Base-by-base conservation (phyloP, 768 basidiomycete genomes). In the Auriscalpium vulgare region DNA sequence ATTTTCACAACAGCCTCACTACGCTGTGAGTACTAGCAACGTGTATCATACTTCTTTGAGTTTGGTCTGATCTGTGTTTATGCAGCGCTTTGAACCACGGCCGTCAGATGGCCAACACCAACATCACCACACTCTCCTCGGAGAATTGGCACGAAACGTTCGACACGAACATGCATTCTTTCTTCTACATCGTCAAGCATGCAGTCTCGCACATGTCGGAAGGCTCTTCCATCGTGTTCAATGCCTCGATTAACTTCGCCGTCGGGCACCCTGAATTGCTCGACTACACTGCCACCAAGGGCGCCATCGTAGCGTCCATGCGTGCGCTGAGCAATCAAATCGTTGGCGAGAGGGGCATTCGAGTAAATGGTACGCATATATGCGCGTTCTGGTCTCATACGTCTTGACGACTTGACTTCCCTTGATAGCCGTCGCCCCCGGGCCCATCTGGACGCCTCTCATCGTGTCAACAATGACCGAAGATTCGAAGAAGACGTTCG, bases 201-300 rank as follows among this genome's bases (percentile, higher is more conserved):
- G 67, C 78, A 13, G 61, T 81, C 37, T 74, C 76, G 0, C 67
- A 74, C 56, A 72, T 81, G 62, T 64, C 67, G 9, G 67, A 70
- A 57, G 75, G 66, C 13, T 56, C 63, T 19, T 66, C 69, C 37
- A 78, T 80, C 63, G 72, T 74, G 63, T 75, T 74, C 68, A 76
- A 76, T 57, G 68, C 70, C 0, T 72, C 69, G 52, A 71, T 76
- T 65, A 79, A 78, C 67, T 69, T 69, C 14, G 72, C 71, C 50
- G 67, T 75, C 36, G 76, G 76, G 0, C 75, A 77, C 37, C 67
- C 69, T n/a, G 72, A 76, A 57, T 68, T 82, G 21, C 63, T 81
- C 40, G 80, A 82, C 66, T 82, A 80, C 66, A 79, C 79, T 14
- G 65, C 77, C 8, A 80, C 80, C 29, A 81, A 81, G 64, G 80